A percentile compares a stretch with the other conserved stretches of the same genome.
Conservation (phyloP, 257 asterid species). For the Sherardia arvensis region DNA sequence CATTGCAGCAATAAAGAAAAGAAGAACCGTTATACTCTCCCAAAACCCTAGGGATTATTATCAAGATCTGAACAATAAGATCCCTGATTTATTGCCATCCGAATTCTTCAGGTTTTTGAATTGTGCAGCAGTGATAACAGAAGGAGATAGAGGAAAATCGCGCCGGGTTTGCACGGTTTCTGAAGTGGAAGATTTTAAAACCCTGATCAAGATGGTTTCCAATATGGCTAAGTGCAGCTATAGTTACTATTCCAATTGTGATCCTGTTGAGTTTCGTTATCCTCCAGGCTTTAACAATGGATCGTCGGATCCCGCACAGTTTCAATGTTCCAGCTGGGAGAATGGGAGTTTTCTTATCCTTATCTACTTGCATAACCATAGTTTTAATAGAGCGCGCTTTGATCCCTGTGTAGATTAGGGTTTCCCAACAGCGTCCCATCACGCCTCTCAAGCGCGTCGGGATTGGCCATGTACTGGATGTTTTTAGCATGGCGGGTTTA, state of each 20-base stretch:
- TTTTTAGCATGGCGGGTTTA: constrained; percentile 40
- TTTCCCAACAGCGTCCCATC: background rate
- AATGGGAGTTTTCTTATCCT: background rate
- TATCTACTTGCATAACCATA: constrained; percentile 12
- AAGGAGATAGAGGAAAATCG: background rate
- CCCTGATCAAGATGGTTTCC: constrained; percentile 17
- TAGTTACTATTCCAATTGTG: constrained; percentile 8
- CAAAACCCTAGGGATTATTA: background rate
- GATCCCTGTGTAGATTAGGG: constrained; percentile 7
- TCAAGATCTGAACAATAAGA: background rate
- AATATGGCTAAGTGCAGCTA: constrained; percentile 14
- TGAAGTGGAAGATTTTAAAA: constrained; percentile 18
- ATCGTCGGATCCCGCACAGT: constrained; percentile 9
- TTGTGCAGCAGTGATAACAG: constrained; percentile 11
- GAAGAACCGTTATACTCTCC: constrained; percentile 21
- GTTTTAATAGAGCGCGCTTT: constrained; percentile 1
- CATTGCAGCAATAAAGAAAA: constrained; percentile 31
- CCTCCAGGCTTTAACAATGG: constrained; percentile 22
- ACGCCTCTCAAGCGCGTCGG: constrained; percentile 17
- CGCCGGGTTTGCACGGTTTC: constrained; percentile 13
- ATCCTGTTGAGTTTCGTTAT: constrained; percentile 7
- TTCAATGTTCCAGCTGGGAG: constrained; percentile 22
- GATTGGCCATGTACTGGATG: constrained; percentile 17
- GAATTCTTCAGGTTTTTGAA: constrained; percentile 8
- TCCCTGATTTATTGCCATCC: background rate